Percentiles rank a stretch among this genome's conserved stretches.
Evolutionary conservation across 768 basidiomycete genomes (phyloP).

Genomic region (Russula emetica): DNA sequence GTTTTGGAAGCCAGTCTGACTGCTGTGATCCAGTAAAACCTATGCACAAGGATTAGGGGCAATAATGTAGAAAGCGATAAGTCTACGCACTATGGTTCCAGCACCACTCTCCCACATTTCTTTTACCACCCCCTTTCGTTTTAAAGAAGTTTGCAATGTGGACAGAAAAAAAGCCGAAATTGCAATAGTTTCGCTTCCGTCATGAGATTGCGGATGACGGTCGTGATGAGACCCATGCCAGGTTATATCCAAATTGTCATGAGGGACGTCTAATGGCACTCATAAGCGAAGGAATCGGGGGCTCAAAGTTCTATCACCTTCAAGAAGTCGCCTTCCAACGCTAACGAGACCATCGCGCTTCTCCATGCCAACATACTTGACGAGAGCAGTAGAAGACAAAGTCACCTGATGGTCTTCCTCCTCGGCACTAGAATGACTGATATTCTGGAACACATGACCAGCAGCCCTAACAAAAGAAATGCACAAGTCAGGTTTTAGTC

Average conservation of each 20-base stretch:
- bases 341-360: slow-evolving; percentile 64
- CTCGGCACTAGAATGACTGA: slow-evolving; percentile 24
- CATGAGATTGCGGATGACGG: slow-evolving; percentile 39
- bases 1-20: slow-evolving; percentile 65
- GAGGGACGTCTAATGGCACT: slow-evolving; percentile 41
- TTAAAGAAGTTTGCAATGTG: slow-evolving; percentile 56
- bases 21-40: slow-evolving; percentile 85
- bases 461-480: slow-evolving; percentile 50
- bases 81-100: slow-evolving; percentile 58
- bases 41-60: slow-evolving; percentile 31
- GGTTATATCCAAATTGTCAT: slow-evolving; percentile 42
- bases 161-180: slow-evolving; percentile 84
- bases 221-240: slow-evolving; percentile 57
- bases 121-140: slow-evolving; percentile 63
- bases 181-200: slow-evolving; percentile 56
- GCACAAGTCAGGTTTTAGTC: not conserved
- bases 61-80: not conserved
- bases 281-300: slow-evolving; percentile 19
- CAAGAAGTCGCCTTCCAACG: slow-evolving; percentile 61
- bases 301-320: slow-evolving; percentile 40
- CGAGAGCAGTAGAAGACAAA: slow-evolving; percentile 49
- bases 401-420: slow-evolving; percentile 34
- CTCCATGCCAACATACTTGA: slow-evolving; percentile 71
- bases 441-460: slow-evolving; percentile 56
- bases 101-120: slow-evolving; percentile 94